Conservation (phyloP, 371 early-diverging fungal species). For the Mortierella sp. region DNA sequence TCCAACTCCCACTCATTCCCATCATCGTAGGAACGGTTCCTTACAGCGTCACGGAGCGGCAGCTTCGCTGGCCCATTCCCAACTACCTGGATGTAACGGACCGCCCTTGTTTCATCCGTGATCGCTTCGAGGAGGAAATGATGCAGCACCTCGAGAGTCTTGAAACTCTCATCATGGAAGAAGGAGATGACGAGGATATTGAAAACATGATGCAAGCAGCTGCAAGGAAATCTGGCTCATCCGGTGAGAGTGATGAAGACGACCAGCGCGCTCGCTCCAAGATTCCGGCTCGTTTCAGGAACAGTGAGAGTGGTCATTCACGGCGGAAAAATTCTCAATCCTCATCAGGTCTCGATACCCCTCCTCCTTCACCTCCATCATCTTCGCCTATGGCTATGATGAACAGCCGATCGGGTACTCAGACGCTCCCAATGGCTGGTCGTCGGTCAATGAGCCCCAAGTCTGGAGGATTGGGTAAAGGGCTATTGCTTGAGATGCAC, state of each 20-base stretch:
- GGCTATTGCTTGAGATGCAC: constrained; percentile 46
- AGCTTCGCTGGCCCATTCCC: constrained; percentile 52
- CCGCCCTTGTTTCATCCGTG: constrained; percentile 48
- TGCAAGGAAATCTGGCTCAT: constrained; percentile 29
- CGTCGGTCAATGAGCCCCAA: constrained; percentile 53
- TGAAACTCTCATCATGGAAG: constrained; percentile 42
- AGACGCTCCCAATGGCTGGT: constrained; percentile 23
- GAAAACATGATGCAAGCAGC: constrained; percentile 38
- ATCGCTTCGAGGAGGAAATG: constrained; percentile 54
- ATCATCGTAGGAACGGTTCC: constrained; percentile 49
- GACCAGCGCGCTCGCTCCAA: constrained; percentile 23
- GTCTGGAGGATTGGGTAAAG: constrained; percentile 31
- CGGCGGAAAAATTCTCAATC: constrained; percentile 11
- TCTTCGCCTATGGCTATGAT: constrained; percentile 20
- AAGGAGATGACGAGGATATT: constrained; percentile 37
- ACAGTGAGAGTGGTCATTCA: constrained; percentile 5
- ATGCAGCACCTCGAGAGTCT: constrained; percentile 43
- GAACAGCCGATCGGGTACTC: constrained; percentile 8
- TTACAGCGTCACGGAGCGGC: constrained; percentile 27
- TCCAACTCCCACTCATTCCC: constrained; percentile 42
- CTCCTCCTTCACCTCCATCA: constrained; percentile 48
- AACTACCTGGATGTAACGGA: constrained; percentile 48
- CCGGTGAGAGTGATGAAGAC: constrained; percentile 45
- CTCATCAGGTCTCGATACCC: constrained; percentile 26
- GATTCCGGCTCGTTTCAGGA: constrained; percentile 39